Evolutionary conservation across 805 yeast species (phyloP).

Genomic region (Lachancea sp.): DNA sequence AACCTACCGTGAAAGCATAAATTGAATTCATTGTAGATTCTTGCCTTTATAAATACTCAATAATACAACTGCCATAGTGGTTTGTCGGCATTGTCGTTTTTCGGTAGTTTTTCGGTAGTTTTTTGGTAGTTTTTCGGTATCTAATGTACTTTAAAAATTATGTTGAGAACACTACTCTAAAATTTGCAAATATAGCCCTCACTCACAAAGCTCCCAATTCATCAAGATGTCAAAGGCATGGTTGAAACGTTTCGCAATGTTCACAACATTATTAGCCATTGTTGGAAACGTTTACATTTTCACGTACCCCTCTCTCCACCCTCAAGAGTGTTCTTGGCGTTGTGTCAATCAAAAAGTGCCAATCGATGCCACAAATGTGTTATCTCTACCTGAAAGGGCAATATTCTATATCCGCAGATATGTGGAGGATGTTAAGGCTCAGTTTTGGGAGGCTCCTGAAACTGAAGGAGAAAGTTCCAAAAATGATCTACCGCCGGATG

Average conservation of each 20-base stretch:
- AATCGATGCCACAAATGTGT: conserved; percentile 8
- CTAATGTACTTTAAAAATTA: too few relatives aligned
- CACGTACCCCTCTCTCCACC: conserved; percentile 63
- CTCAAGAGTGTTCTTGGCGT: conserved; percentile 57
- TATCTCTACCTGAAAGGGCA: conserved; percentile 20
- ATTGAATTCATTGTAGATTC: neutral
- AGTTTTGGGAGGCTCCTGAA: conserved; percentile 5
- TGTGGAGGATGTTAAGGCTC: conserved; percentile 28
- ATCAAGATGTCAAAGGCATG: conserved; percentile 9
- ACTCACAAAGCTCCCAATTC: neutral
- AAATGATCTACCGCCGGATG: conserved; percentile 33
- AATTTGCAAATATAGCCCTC: too few relatives aligned
- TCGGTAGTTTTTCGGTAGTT: too few relatives aligned
- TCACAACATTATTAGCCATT: conserved; percentile 34
- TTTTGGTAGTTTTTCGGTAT: too few relatives aligned
- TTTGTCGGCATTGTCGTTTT: too few relatives aligned
- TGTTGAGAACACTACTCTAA: too few relatives aligned
- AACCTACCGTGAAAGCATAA: conserved; percentile 5
- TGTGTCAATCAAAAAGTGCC: conserved; percentile 9
- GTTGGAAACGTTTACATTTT: conserved; percentile 57
- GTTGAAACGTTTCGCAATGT: conserved; percentile 20
- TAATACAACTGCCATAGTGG: too few relatives aligned
- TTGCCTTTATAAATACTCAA: neutral
- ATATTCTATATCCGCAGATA: conserved; percentile 26
- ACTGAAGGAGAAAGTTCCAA: neutral